These are phyloP conservation scores for Zygosaccharomyces lentus DNA, from an alignment of 805 yeast genomes.

Conservation along the genomic window DNA sequence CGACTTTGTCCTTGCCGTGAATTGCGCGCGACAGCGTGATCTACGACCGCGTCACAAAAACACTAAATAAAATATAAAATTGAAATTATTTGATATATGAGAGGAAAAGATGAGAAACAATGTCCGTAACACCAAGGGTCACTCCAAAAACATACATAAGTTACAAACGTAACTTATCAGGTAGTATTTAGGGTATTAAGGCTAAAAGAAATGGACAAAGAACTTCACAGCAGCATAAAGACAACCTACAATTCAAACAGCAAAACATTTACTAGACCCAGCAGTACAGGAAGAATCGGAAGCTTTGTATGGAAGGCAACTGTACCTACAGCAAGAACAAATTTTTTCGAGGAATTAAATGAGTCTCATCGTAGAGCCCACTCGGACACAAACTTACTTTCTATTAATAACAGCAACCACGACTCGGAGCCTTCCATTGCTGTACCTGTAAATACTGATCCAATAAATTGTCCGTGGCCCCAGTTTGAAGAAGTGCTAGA, in stretches of 20 bases:
- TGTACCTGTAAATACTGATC: neutral
- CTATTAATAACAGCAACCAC: neutral
- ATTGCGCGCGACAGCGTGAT: neutral
- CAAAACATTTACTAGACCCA: neutral
- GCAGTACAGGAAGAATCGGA: neutral
- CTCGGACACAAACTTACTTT: neutral
- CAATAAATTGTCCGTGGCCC: neutral
- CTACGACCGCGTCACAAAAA: conserved; percentile 4
- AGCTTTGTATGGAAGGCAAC: neutral
- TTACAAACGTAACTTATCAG: no score
- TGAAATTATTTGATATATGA: neutral
- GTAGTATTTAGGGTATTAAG: no score
- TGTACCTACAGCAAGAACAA: neutral
- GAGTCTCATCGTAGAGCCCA: neutral
- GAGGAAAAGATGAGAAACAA: neutral
- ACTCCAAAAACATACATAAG: neutral
- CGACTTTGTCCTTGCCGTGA: neutral
- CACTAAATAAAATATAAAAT: neutral
- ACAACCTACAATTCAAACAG: neutral
- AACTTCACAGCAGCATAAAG: neutral
- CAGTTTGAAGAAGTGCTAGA: conserved; percentile 9
- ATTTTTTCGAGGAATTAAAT: neutral
- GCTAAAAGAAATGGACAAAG: no score
- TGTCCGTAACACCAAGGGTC: neutral
- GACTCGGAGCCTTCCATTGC: neutral